Base-by-base conservation (phyloP, 805 yeast genomes). In the Zygosaccharomyces bisporus region DNA sequence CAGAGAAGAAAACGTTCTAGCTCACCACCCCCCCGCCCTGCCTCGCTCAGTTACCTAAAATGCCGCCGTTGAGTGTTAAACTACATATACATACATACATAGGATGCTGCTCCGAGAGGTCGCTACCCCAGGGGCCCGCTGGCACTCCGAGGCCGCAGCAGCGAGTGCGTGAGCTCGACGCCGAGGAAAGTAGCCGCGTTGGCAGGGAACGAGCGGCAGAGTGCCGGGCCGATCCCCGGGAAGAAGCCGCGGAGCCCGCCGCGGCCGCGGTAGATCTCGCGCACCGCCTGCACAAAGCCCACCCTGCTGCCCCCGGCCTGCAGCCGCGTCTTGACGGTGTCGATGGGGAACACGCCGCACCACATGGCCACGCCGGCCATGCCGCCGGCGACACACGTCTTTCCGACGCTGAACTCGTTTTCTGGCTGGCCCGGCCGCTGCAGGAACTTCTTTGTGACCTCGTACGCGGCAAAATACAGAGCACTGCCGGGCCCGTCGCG, bases 401-500 rank as follows among this genome's bases (percentile, higher is more conserved):
- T 89, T 18, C 76, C 67, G 34, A 91, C 70, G 4, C 90, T 83
- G 59, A 88, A 60, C 39, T 77, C 72, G 45, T 75, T 70, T 27
- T 78, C 79, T 6, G 25, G 25, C 25, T 21, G 25, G 17, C 79
- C 78, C 12, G 66, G 64, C 18, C 63, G 61, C 9, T 88, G 73
- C 53, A 85, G 72, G 46, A 62, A 67, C 45, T 76, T 73, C 68
- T 93, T 93, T 49, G 87, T 68, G 50, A 76, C 74, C 66, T 91
- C 99, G 66, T 91, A 91, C 1, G 96, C 86, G 2, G 97, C 98
- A 65, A 93, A 91, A 69, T 91, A 91, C 23, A 88, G 73, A 0
- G 98, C 98, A 12, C 95, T 83, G 1, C 99, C 99, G 1, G 99
- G 98, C 1, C 97, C 98, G 62, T 91, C 99, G 66, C 99, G 80